Percentiles rank a stretch among this genome's conserved stretches.
These are phyloP conservation scores for Phytophthora chlamydospora DNA, from an alignment of 352 stramenopile species.

Conservation along the genomic window DNA sequence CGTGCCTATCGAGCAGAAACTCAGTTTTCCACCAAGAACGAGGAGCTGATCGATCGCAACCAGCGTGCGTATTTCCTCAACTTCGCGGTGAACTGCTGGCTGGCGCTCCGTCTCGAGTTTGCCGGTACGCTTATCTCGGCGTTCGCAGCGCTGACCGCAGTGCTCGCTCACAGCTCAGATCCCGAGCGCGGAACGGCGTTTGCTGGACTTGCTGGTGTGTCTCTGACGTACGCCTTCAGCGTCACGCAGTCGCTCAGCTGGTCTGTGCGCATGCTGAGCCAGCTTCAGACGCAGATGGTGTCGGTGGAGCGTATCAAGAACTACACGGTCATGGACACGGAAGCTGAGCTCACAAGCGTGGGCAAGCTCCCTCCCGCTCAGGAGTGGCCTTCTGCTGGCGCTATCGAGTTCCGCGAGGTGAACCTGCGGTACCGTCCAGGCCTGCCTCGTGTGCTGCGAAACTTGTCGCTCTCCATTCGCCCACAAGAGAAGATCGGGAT, in stretches of 20 bases:
- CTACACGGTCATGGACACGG: constrained; percentile 65
- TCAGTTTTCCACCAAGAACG: constrained; percentile 60
- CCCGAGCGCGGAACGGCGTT: constrained; percentile 47
- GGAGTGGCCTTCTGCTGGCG: constrained; percentile 85
- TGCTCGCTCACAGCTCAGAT: constrained; percentile 55
- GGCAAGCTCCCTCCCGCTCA: constrained; percentile 59
- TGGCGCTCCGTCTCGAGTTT: constrained; percentile 78
- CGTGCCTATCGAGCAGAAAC: constrained; percentile 73
- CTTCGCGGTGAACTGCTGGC: constrained; percentile 78
- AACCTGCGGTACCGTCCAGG: constrained; percentile 88
- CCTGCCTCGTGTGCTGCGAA: constrained; percentile 63
- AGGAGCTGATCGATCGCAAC: constrained; percentile 65
- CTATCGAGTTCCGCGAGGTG: constrained; percentile 89
- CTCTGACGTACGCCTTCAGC: constrained; percentile 81
- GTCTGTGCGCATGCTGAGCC: constrained; percentile 75
- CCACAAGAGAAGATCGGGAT: constrained; percentile 88
- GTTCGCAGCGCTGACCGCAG: constrained; percentile 57
- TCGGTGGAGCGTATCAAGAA: constrained; percentile 79
- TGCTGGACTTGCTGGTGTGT: constrained; percentile 68
- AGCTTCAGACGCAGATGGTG: constrained; percentile 83
- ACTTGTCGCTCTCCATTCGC: constrained; percentile 82
- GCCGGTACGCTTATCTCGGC: constrained; percentile 67
- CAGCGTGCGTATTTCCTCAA: constrained; percentile 80
- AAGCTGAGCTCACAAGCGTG: constrained; percentile 91
- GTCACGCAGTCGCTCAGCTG: constrained; percentile 83